These are phyloP conservation scores for Alternaria sp. DNA, from an alignment of 2,329 filamentous ascomycete species.

Conservation along the genomic window DNA sequence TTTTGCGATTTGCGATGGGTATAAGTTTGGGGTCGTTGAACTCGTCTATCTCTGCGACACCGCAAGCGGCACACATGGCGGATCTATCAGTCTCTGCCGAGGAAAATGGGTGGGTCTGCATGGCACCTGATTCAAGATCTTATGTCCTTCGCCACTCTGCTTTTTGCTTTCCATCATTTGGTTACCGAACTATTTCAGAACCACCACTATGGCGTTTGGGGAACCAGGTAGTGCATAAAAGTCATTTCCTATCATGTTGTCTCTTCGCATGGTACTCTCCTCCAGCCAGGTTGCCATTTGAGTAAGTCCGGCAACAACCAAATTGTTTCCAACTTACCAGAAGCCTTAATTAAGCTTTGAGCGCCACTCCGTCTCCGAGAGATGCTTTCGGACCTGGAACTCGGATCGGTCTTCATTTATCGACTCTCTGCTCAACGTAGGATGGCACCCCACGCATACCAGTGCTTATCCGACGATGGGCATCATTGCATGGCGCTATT, in stretches of 20 bases:
- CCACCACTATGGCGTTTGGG: background rate
- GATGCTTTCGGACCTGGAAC: background rate
- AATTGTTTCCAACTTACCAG: background rate
- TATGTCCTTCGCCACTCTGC: background rate
- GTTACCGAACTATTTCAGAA: background rate
- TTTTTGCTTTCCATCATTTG: background rate
- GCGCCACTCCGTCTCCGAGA: background rate
- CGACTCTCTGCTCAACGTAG: background rate
- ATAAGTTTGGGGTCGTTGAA: background rate
- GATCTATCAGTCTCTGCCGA: background rate
- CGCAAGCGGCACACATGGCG: background rate
- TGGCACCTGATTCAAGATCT: background rate
- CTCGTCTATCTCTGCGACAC: background rate
- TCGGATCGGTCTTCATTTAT: conserved; percentile 10
- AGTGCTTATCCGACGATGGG: conserved; percentile 20
- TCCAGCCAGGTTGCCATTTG: background rate
- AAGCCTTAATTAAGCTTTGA: background rate
- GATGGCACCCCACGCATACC: background rate
- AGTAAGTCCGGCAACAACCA: background rate
- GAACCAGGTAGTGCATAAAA: conserved; percentile 3
- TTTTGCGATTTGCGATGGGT: background rate
- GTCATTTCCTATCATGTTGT: background rate
- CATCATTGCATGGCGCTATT: conserved; percentile 35
- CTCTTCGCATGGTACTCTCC: background rate
- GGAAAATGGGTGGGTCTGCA: background rate